Base-by-base conservation (phyloP, 495 filamentous ascomycete genomes). In the Durotheca rogersii region DNA sequence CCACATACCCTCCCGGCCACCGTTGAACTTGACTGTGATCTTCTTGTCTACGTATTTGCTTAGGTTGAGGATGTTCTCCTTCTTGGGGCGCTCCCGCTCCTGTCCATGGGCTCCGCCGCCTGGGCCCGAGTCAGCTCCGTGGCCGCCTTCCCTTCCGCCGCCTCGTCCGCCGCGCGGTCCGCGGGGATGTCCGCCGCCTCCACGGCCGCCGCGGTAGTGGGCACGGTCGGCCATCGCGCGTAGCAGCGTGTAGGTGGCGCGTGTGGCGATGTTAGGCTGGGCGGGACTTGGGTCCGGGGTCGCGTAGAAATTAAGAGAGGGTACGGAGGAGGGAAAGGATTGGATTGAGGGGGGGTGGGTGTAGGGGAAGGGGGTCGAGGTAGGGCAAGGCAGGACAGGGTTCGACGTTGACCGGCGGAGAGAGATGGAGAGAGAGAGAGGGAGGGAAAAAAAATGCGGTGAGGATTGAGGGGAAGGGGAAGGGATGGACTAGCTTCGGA, bases 41-140 rank as follows among this genome's bases (percentile, higher is more conserved):
- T 86, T 78, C 79, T 96, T 92, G 69, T 97, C 93, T 83, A 95
- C 90, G 65, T 96, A 98, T 74, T 94, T 94, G 65, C 76, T 81
- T 52, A 98, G 72, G 56, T 98, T 93, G 15, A 98, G 80, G 61
- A 98, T 98, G 65, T 96, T 96, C 67, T 98, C 92, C 74, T 96
- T 96, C 80, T 95, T 96, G 50, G 90, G 89, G 56, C 87, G 85
- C 65, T 89, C 85, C 51, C 78, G 72, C 58, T 81, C 78, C 37
- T 76, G 73, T 29, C 67, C 58, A 32, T 66, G 62, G 3, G 63
- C 67, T 54, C 70, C 72, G 10, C 56, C 46, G 47, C 47, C 55
- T 47, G 53, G 41, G 29, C 48, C 62, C 33, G 61, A 42, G 12
- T 56, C 60, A 31, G 55, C 58, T 34, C 65, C 60, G 42, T 67